Conservation (phyloP, 2,329 filamentous ascomycete genomes). For the Ustulina deusta region DNA sequence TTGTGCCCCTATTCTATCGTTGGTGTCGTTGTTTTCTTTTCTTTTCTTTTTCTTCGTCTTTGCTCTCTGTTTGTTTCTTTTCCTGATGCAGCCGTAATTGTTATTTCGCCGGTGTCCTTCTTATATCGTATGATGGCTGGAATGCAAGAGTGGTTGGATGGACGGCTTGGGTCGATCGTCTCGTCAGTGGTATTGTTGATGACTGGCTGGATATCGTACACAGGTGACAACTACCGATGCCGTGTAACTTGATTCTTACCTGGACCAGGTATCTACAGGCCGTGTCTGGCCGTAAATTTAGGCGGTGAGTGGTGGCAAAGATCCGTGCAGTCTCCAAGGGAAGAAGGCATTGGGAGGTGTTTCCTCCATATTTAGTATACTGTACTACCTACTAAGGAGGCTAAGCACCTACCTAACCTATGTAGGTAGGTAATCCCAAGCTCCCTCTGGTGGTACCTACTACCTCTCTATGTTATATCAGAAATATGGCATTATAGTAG, state of each 20-base stretch:
- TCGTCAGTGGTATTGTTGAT: slow-evolving; percentile 1
- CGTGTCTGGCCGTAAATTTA: neutral
- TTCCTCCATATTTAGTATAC: too few species aligned
- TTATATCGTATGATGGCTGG: neutral
- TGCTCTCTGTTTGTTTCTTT: neutral
- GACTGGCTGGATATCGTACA: neutral
- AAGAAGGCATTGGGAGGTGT: too few species aligned
- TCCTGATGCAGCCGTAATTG: neutral
- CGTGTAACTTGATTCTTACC: too few species aligned
- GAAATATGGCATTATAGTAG: too few species aligned
- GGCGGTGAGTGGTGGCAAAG: slow-evolving; percentile 22
- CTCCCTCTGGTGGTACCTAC: too few species aligned
- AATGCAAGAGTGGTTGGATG: neutral
- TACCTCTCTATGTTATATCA: too few species aligned
- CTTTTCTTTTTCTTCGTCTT: neutral
- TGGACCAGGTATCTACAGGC: neutral
- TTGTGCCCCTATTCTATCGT: neutral
- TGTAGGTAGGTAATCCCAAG: too few species aligned
- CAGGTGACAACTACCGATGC: neutral
- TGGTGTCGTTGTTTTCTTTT: neutral
- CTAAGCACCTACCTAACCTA: too few species aligned
- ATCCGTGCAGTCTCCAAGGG: too few species aligned
- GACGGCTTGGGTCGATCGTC: neutral
- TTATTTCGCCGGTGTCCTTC: too few species aligned
- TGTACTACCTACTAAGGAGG: too few species aligned